phyloP scores from a whole-genome alignment of 148 eudicot species.

The Suaeda aralocaspica region DNA sequence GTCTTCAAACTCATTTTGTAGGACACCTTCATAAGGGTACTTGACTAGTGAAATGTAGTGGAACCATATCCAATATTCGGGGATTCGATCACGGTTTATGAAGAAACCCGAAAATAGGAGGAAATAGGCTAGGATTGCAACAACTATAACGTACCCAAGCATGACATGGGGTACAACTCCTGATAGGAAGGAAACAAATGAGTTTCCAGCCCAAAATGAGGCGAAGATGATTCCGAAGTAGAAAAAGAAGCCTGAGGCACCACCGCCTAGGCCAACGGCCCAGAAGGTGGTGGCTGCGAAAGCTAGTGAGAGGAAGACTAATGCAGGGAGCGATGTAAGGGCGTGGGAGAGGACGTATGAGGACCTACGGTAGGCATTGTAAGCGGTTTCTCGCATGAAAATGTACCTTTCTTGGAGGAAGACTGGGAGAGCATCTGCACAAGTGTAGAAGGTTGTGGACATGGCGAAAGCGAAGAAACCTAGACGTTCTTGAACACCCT shows the following conservation, averaged over 20 bases:
- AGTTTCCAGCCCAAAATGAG: constrained; percentile 83
- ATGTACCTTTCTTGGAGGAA: constrained; percentile 75
- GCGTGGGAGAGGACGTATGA: constrained; percentile 73
- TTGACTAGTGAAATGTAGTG: constrained; percentile 80
- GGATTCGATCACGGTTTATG: constrained; percentile 73
- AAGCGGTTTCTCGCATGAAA: constrained; percentile 75
- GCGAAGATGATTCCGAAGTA: constrained; percentile 61
- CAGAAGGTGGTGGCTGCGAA: constrained; percentile 64
- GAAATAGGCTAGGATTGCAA: constrained; percentile 72
- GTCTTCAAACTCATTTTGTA: constrained; percentile 64
- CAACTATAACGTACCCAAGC: constrained; percentile 79
- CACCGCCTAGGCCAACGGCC: constrained; percentile 78
- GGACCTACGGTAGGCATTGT: constrained; percentile 71
- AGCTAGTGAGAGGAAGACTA: constrained; percentile 48
- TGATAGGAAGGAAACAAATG: constrained; percentile 81
- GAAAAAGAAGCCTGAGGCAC: constrained; percentile 53
- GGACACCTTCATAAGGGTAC: constrained; percentile 76
- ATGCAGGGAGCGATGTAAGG: constrained; percentile 43
- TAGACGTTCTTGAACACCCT: constrained; percentile 74
- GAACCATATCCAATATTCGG: constrained; percentile 86
- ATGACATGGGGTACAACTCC: constrained; percentile 76
- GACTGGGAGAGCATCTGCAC: constrained; percentile 78
- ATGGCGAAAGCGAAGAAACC: constrained; percentile 82
- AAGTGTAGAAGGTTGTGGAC: constrained; percentile 80
- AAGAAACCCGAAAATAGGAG: constrained; percentile 80